Evolutionary conservation across 176 grass and related monocot genomes (phyloP), one percentile per base, ranked within the genome.

Genomic region (Alopecurus myosuroides): DNA sequence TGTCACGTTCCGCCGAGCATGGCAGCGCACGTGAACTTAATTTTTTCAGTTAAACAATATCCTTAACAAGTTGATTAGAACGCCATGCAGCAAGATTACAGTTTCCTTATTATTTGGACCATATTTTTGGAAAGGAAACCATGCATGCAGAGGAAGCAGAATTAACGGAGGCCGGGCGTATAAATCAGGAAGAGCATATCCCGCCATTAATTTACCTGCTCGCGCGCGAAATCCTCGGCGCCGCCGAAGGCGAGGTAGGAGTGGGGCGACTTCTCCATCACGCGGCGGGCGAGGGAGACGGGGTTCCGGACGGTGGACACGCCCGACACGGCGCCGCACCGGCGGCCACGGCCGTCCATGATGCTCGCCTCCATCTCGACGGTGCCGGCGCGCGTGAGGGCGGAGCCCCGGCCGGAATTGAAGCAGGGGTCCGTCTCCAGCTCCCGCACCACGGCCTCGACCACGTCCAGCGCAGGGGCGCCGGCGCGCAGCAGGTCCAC

Each of bases 361-460:
- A 99, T 96, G 85, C 97, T 99, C 53, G 97, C 86, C 88, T 99
- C 97, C 97, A 99, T 99, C 91, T 99, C 97, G 2, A 99, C 93
- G 13, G 97, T 94, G 9, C 97, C 97, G 23, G 57, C 74, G 42
- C 91, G 45, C 15, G 97, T 99, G 72, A 99, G 86, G 4, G 97
- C 97, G 11, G 97, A 99, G 0, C 97, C 97, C 0, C 97, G 74
- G 7, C 97, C 97, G 0, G 97, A 98, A 82, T 98, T 98, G 86
- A 98, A 98, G 80, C 92, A 79, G 0, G 97, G 97, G 71, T 98
- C 97, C 1, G 86, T 81, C 88, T 98, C 93, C n/a, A 98, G 86
- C 76, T 94, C 93, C 0, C 97, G 80, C 34, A 98, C 97, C 44
- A 96, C 97, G 15, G 89, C 67, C 84, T 98, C 97, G 0, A 92